Evolutionary conservation across 805 yeast genomes (phyloP), one percentile per base, ranked within the genome.

Genomic region (Myxozyma geophila): DNA sequence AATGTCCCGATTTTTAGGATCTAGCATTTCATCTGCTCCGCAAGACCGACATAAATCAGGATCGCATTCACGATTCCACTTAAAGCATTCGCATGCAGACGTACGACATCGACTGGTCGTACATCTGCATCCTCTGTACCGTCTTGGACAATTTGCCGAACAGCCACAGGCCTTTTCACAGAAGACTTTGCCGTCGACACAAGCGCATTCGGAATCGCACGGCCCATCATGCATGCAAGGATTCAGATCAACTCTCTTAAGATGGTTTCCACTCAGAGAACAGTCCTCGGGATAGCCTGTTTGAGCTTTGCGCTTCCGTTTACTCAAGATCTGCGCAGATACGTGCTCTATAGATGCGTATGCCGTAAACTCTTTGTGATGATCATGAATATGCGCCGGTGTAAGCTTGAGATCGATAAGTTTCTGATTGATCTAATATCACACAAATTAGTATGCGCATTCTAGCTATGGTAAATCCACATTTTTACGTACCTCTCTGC

Each of bases 41-140:
- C 68, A 64, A 2, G 54, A 47, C 12, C 68, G 59, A 41, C 68
- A 64, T 19, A 64, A 47, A 40, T 64, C 68, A 19, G 68, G 68
- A 51, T 64, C 68, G 49, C 68, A 64, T 39, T 64, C 68, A 19
- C 68, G 59, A 36, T 64, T 64, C 68, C 68, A 64, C 46, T 64
- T 64, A 39, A 62, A 63, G 47, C 68, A 64, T 43, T 63, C 67
- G 41, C 68, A 64, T 7, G 68, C 46, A 12, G 53, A 28, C 9
- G 68, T 64, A 10, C 68, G 66, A 55, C 68, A 64, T 36, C 67
- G 49, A 37, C 59, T 36, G 13, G 63, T 46, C n/a, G 66, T 64
- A 23, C 68, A 64, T 15, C 60, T 37, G 36, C 68, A 64, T 6
- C 68, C 68, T 8, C 66, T 51, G 58, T 67, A 64, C 13, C 64